Evolutionary conservation across 192 early-diverging fungal species (phyloP).

Genomic region (Kappamyces sp.): DNA sequence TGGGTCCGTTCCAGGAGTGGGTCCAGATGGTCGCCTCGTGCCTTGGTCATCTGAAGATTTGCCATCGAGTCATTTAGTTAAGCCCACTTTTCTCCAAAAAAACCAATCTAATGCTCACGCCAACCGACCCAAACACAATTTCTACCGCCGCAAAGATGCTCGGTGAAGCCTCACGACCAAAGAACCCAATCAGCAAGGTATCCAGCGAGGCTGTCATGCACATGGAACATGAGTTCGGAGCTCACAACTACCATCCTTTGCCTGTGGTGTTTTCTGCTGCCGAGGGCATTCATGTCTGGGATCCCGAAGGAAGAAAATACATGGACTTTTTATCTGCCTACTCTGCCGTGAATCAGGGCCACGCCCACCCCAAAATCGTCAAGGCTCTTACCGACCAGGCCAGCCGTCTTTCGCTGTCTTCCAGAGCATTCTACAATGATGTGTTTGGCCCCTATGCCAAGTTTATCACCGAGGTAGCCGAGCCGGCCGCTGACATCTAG

Average conservation of each 20-base stretch:
- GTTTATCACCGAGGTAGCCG: slow-evolving; percentile 71
- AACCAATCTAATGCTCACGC: no score
- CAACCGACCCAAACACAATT: no score
- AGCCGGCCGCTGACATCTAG: slow-evolving; percentile 13
- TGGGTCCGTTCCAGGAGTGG: no score
- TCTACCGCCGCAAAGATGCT: neutral
- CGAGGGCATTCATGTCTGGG: slow-evolving; percentile 88
- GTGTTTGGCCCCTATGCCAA: slow-evolving; percentile 84
- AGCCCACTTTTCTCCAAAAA: no score
- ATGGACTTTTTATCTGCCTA: slow-evolving; percentile 86
- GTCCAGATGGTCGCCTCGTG: no score
- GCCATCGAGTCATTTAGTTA: no score
- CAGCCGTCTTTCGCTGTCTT: slow-evolving; percentile 72
- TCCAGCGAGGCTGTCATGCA: slow-evolving; percentile 29
- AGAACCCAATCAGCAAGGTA: slow-evolving; percentile 9
- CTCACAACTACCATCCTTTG: slow-evolving; percentile 99
- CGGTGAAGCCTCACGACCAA: slow-evolving; percentile 27
- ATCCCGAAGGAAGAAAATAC: slow-evolving; percentile 83
- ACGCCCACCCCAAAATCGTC: slow-evolving; percentile 95
- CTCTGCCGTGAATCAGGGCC: slow-evolving; percentile 80
- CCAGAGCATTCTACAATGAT: slow-evolving; percentile 97
- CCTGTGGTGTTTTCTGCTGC: slow-evolving; percentile 86
- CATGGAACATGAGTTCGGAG: slow-evolving; percentile 81
- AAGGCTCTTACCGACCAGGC: slow-evolving; percentile 87
- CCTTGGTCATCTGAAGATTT: no score